Conservation (phyloP, 2,329 filamentous ascomycete species). For the Gaeumannomyces tritici region DNA sequence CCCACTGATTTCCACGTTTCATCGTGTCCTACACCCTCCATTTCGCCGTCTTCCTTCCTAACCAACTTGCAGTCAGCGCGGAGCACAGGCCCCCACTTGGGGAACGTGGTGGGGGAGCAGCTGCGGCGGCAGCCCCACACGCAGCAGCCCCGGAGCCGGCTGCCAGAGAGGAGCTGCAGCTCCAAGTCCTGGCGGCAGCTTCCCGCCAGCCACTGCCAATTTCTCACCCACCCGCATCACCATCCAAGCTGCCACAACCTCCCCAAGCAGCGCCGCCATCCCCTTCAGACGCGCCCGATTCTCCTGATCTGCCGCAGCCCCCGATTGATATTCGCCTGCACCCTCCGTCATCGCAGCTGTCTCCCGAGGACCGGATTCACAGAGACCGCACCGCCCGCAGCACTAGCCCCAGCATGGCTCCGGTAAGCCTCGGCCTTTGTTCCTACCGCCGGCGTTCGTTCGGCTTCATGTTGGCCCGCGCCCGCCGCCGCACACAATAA, state of each 20-base stretch:
- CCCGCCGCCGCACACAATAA: not conserved
- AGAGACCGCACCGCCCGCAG: not conserved
- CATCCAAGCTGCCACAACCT: not conserved
- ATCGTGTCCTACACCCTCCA: too few species aligned
- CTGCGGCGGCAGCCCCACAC: not conserved
- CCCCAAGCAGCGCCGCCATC: not conserved
- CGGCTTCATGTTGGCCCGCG: not conserved
- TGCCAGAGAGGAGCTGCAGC: not conserved
- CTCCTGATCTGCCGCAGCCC: not conserved
- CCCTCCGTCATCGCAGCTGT: not conserved
- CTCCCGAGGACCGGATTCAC: not conserved
- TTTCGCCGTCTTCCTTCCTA: too few species aligned
- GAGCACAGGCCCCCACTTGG: too few species aligned
- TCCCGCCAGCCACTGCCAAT: slow-evolving; percentile 1
- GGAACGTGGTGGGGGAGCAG: not conserved
- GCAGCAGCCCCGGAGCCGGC: not conserved
- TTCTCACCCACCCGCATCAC: slow-evolving; percentile 1
- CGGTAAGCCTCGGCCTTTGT: slow-evolving; percentile 2
- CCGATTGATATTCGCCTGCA: not conserved
- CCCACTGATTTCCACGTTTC: too few species aligned
- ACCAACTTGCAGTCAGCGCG: too few species aligned
- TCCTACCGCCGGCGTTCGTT: not conserved
- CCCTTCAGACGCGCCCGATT: not conserved
- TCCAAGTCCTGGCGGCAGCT: slow-evolving; percentile 1
- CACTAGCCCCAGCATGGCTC: slow-evolving; percentile 1